Evolutionary conservation across 2,329 filamentous ascomycete species (phyloP).

Genomic region (Juglanconis sp.): DNA sequence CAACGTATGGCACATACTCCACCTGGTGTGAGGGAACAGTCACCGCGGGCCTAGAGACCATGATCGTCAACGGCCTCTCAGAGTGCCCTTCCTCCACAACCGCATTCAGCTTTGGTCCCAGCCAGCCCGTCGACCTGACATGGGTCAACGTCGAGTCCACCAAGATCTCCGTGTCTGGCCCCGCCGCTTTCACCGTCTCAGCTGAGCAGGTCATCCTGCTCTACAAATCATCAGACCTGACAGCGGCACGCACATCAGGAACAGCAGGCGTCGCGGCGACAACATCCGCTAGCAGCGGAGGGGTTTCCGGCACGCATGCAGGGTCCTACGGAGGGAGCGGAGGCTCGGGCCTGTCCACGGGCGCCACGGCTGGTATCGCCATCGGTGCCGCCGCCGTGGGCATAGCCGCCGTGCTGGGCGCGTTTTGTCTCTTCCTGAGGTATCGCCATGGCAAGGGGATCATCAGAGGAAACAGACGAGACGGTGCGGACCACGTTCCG

Average conservation of each 20-base stretch:
- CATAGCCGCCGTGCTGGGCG: neutral
- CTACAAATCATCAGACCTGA: conserved; percentile 7
- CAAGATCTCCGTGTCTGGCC: conserved; percentile 4
- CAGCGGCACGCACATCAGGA: neutral
- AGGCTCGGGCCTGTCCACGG: conserved; percentile 1
- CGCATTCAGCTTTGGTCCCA: conserved; percentile 4
- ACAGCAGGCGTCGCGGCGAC: neutral
- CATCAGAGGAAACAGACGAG: neutral
- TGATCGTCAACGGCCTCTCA: conserved; percentile 15
- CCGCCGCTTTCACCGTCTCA: conserved; percentile 5
- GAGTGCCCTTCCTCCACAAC: conserved; percentile 13
- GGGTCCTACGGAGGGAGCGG: neutral
- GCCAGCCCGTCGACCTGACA: neutral
- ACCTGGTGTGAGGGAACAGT: conserved; percentile 14
- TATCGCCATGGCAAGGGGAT: neutral
- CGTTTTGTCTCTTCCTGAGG: conserved; percentile 8
- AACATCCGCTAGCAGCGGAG: neutral
- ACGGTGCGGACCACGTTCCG: neutral
- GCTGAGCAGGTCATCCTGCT: conserved; percentile 9
- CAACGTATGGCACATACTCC: conserved; percentile 13
- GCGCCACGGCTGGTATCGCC: conserved; percentile 10
- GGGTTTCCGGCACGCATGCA: neutral
- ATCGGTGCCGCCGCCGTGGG: conserved; percentile 8
- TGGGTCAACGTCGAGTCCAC: conserved; percentile 7
- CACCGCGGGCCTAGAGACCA: conserved; percentile 1